Evolutionary conservation across 2,329 filamentous ascomycete species (phyloP).

Genomic region (Diaporthe destruens): DNA sequence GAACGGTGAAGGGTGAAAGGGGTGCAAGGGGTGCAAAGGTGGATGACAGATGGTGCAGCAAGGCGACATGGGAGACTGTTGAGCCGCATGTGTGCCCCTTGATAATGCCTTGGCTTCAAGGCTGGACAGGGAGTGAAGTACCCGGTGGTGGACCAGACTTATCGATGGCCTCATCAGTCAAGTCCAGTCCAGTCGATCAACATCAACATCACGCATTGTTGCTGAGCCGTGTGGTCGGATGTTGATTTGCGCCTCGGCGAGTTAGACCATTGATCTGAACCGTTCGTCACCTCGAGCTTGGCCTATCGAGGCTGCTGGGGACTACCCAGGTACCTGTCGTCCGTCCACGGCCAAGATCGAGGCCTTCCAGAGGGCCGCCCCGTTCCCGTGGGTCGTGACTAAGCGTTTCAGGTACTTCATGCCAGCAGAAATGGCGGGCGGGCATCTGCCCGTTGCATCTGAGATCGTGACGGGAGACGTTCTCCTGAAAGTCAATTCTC

Average conservation of each 20-base stretch:
- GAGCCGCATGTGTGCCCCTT: conserved; percentile 12
- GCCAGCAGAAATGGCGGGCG: background rate
- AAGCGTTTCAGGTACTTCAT: conserved; percentile 31
- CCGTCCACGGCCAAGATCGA: background rate
- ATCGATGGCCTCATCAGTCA: conserved; percentile 13
- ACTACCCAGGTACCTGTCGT: conserved; percentile 14
- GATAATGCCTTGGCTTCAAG: conserved; percentile 21
- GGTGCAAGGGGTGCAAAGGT: too few species aligned
- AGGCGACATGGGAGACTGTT: conserved; percentile 8
- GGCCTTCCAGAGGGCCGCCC: background rate
- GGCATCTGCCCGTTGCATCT: conserved; percentile 1
- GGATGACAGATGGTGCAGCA: background rate
- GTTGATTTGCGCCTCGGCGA: background rate
- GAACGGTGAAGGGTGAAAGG: background rate
- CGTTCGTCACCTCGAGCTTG: background rate
- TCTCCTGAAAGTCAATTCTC: background rate
- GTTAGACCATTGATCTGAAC: conserved; percentile 2
- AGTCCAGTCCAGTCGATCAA: background rate
- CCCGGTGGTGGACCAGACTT: background rate
- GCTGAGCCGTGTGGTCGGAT: background rate
- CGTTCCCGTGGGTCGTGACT: conserved; percentile 11
- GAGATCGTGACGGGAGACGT: conserved; percentile 18
- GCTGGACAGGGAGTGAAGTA: background rate
- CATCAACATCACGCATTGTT: background rate
- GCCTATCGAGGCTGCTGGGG: background rate